Conservation (phyloP, 768 basidiomycete genomes). For the Tephrocybe sp. region DNA sequence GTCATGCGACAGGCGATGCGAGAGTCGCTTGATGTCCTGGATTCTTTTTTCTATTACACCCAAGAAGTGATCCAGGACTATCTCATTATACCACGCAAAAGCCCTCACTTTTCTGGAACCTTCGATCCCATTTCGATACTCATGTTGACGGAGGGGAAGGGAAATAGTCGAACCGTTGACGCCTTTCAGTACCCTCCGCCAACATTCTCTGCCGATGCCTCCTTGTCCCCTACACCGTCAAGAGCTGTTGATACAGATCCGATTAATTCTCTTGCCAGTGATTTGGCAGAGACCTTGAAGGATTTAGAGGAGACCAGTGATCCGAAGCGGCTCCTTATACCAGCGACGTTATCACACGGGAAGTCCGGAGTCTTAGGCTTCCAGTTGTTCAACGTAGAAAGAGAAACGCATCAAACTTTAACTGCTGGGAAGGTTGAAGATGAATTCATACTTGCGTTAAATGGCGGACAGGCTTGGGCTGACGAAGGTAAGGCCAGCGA, state of each 20-base stretch:
- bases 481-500: constrained; percentile 48
- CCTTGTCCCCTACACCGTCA: neutral
- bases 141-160: constrained; percentile 50
- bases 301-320: constrained; percentile 34
- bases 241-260: constrained; percentile 8
- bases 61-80: constrained; percentile 72
- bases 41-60: constrained; percentile 57
- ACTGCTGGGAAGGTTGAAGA: constrained; percentile 17
- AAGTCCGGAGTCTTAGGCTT: constrained; percentile 38
- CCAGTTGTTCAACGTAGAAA: constrained; percentile 43
- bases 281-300: constrained; percentile 40
- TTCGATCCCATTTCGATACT: constrained; percentile 72
- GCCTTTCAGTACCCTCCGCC: constrained; percentile 75
- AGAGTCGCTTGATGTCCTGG: constrained; percentile 47
- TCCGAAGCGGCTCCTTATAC: constrained; percentile 32
- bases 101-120: constrained; percentile 64
- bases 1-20: constrained; percentile 62
- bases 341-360: constrained; percentile 33
- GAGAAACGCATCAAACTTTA: constrained; percentile 44
- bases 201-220: constrained; percentile 20
- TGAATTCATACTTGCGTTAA: constrained; percentile 32
- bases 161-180: constrained; percentile 48
- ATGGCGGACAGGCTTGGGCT: constrained; percentile 57
- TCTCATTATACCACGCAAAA: constrained; percentile 65
- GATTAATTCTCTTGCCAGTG: constrained; percentile 28